Base-by-base conservation (phyloP, 805 yeast species). In the Kockiozyma suomiensis region DNA sequence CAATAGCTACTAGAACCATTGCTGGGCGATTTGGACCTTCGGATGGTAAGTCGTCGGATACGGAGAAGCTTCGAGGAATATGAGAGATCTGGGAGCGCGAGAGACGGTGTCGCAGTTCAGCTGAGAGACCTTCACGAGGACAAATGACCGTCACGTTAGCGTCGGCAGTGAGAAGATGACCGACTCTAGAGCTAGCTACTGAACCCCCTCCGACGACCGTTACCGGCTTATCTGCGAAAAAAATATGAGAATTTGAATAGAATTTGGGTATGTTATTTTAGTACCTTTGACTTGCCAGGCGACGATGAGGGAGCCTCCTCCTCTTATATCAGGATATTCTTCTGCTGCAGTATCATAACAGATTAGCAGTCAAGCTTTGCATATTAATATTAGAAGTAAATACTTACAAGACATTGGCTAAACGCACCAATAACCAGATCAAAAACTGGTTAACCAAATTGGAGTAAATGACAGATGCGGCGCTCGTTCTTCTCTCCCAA, bases 211-310 rank as follows among this genome's bases (percentile, higher is more conserved):
- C 59, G 30, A 56, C 40, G 19, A 52, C 58, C 5, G 38, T 45
- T n/a, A 45, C 58, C 21, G 48, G 49, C 40, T 51, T 52, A 26
- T 50, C 56, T 53, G 33, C 33, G 33, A 4, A 4, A 23, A 15
- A 32, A 7, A 43, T 26, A 45, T 40, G 6, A 15, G 23, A 6
- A 5, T 10, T 32, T 17, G 32, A 19, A 32, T 17, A 4, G 23
- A 23, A 19, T 40, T 23, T 4, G 28, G 25, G 10, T 4, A 28
- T 7, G 32, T 26, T 6, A 15, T 21, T 8, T 69, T 7, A 77
- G 66, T 76, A 74, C 85, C 75, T 65, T 78, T 81, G 21, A 86
- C 88, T 73, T 86, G 91, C 89, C 88, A 86, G 10, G 92, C 91
- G 21, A 86, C 77, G 66, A 86, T 76, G 12, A 86, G 74, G 0